Percentiles rank a stretch among this genome's conserved stretches.
Conservation (phyloP, 2,329 filamentous ascomycete genomes). For the Onygena corvina region DNA sequence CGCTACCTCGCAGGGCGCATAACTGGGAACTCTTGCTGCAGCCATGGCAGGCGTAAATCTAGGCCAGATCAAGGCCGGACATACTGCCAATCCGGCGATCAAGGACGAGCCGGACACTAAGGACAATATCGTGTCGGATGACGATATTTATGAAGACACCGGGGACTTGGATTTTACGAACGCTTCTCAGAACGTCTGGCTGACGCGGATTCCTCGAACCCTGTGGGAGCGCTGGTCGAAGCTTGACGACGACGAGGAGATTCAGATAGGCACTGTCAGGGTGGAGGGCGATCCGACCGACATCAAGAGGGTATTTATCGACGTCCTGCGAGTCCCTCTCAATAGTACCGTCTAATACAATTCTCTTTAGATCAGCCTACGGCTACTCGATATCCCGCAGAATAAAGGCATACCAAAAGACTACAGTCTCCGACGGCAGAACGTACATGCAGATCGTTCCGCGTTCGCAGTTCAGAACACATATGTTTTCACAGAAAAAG, state of each 20-base stretch:
- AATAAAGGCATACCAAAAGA: slow-evolving; percentile 74
- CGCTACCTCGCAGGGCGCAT: background rate
- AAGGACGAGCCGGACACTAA: slow-evolving; percentile 33
- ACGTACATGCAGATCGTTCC: slow-evolving; percentile 35
- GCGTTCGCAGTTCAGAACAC: slow-evolving; percentile 57
- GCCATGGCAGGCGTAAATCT: slow-evolving; percentile 9
- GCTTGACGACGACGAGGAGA: slow-evolving; percentile 67
- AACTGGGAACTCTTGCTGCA: background rate
- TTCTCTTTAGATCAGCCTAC: slow-evolving; percentile 50
- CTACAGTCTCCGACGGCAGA: slow-evolving; percentile 65
- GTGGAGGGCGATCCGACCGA: slow-evolving; percentile 46
- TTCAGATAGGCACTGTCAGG: slow-evolving; percentile 64
- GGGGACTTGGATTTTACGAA: slow-evolving; percentile 50
- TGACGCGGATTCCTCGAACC: slow-evolving; percentile 66
- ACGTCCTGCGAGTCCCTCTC: background rate
- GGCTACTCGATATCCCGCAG: slow-evolving; percentile 54
- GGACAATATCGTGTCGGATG: slow-evolving; percentile 39
- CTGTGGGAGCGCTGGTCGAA: slow-evolving; percentile 69
- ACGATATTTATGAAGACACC: slow-evolving; percentile 59
- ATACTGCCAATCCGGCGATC: slow-evolving; percentile 28
- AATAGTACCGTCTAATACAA: background rate
- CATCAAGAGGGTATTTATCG: slow-evolving; percentile 33
- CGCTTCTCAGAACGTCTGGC: slow-evolving; percentile 45
- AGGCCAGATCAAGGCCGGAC: slow-evolving; percentile 29
- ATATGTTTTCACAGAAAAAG: slow-evolving; percentile 86